Conservation (phyloP, 192 early-diverging fungal genomes). For the Endogone sp. region DNA sequence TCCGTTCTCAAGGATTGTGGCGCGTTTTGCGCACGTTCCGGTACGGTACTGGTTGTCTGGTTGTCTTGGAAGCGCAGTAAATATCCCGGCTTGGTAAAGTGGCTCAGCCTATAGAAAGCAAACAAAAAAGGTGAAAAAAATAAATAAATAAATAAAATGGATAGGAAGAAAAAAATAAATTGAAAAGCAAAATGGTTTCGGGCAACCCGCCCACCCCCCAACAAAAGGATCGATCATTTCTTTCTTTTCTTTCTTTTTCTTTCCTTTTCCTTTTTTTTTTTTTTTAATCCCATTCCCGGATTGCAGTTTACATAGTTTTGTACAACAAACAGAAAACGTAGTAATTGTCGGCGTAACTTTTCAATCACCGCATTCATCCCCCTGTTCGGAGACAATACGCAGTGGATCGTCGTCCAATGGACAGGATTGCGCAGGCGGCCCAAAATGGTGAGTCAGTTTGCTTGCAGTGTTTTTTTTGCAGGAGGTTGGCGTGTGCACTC, state of each 20-base stretch:
- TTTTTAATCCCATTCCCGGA: background rate
- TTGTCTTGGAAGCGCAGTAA: too few relatives aligned
- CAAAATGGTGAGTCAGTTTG: background rate
- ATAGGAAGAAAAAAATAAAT: background rate
- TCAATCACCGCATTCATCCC: background rate
- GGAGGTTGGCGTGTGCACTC: background rate
- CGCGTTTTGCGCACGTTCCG: too few relatives aligned
- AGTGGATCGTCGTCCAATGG: background rate
- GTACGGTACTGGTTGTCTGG: too few relatives aligned
- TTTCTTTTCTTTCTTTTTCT: background rate
- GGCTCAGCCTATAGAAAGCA: background rate
- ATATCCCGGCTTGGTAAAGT: background rate
- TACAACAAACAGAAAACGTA: background rate
- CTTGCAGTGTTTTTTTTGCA: background rate
- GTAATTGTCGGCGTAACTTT: background rate
- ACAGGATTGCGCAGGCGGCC: background rate
- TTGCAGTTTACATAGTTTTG: background rate
- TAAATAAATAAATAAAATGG: background rate
- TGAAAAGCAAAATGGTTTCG: too few relatives aligned
- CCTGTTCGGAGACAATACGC: too few relatives aligned
- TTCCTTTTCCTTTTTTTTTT: background rate
- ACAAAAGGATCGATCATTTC: too few relatives aligned
- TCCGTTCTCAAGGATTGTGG: too few relatives aligned
- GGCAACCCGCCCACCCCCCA: too few relatives aligned
- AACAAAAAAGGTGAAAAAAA: background rate